A percentile compares a stretch with the other conserved stretches of the same genome.
phyloP scores from a whole-genome alignment of 139 green algal species.

The Chlorella sorokiniana region DNA sequence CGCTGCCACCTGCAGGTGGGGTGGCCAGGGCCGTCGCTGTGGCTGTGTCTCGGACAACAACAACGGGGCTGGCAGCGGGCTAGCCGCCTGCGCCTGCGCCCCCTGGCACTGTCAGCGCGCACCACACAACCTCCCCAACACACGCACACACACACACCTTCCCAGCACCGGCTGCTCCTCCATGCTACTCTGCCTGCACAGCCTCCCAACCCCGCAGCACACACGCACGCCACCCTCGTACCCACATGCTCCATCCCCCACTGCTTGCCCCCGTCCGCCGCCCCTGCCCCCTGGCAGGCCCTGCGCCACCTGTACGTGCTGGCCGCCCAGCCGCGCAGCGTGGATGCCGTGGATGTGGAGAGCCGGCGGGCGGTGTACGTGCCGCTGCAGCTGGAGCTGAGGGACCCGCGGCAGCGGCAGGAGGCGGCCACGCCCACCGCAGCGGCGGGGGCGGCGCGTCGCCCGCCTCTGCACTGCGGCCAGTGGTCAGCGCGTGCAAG shows the following conservation, averaged over 20 bases:
- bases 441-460: not conserved
- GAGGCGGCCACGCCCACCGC: not conserved
- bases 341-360: conserved; percentile 87
- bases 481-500: conserved; percentile 33
- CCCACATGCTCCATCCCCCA: too few species aligned
- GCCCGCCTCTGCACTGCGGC: not conserved
- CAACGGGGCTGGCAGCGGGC: too few species aligned
- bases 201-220: too few species aligned
- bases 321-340: conserved; percentile 73
- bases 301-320: conserved; percentile 96
- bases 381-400: conserved; percentile 64
- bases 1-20: conserved; percentile 85
- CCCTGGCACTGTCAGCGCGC: too few species aligned
- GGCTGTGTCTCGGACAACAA: too few species aligned
- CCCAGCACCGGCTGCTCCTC: not conserved
- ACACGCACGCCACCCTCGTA: too few species aligned
- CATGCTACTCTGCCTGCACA: not conserved
- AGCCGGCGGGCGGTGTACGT: conserved; percentile 70
- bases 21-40: not conserved
- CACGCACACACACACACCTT: too few species aligned
- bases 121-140: too few species aligned
- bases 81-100: too few species aligned
- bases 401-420: not conserved
- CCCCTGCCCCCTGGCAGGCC: conserved; percentile 62
- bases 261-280: not conserved